Evolutionary conservation across 768 basidiomycete species (phyloP).

Genomic region (Auriculariales sp.): DNA sequence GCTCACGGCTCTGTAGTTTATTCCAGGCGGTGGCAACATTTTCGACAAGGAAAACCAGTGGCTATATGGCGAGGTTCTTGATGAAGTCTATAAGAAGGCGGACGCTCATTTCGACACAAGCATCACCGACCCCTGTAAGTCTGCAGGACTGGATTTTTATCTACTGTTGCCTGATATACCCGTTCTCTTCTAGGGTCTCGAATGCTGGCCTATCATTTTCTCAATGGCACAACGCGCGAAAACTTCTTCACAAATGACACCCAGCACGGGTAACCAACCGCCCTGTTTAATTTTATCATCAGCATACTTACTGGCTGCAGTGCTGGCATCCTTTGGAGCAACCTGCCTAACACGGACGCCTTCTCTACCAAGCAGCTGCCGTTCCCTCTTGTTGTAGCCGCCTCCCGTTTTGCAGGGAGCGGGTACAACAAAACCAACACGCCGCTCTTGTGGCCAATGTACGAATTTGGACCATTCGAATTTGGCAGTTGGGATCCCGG

Average conservation of each 20-base stretch:
- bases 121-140: constrained; percentile 39
- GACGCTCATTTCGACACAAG: constrained; percentile 42
- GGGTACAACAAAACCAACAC: constrained; percentile 27
- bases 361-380: constrained; percentile 39
- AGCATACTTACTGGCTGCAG: no score
- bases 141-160: background rate
- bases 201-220: constrained; percentile 58
- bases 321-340: constrained; percentile 59
- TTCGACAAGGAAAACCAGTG: constrained; percentile 31
- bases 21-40: constrained; percentile 35
- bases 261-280: no score
- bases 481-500: constrained; percentile 62
- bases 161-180: constrained; percentile 3
- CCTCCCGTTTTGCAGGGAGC: constrained; percentile 30
- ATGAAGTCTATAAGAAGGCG: constrained; percentile 43
- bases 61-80: constrained; percentile 39
- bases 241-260: constrained; percentile 49
- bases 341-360: constrained; percentile 33
- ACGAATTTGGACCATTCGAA: constrained; percentile 40
- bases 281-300: no score
- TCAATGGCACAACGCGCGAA: constrained; percentile 41
- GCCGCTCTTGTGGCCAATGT: constrained; percentile 30
- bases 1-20: no score
- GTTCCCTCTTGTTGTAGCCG: constrained; percentile 50
- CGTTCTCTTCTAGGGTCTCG: constrained; percentile 23